Conservation (phyloP, 768 basidiomycete species). For the Harrya chromipes region DNA sequence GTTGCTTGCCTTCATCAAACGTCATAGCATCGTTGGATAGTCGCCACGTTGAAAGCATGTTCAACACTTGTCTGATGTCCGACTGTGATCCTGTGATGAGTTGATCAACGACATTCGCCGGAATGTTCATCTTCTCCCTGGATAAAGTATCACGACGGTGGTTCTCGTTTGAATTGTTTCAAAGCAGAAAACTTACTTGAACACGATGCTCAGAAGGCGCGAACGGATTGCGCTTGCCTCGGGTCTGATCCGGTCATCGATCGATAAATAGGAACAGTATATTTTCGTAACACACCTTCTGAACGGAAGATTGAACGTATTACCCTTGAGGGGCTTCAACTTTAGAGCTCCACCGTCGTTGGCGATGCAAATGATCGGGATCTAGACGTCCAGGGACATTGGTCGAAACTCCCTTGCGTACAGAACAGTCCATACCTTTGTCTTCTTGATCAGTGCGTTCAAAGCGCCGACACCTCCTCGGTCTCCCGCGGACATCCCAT, state of each 20-base stretch:
- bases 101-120: constrained; percentile 88
- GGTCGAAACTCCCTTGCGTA: background rate
- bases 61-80: constrained; percentile 95
- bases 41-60: constrained; percentile 98
- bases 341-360: constrained; percentile 89
- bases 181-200: constrained; percentile 60
- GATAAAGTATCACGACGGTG: background rate
- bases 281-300: constrained; percentile 50
- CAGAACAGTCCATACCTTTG: constrained; percentile 50
- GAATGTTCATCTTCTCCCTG: constrained; percentile 93
- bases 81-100: constrained; percentile 87
- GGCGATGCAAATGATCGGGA: constrained; percentile 97
- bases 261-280: background rate
- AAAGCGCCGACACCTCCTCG: constrained; percentile 94
- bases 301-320: constrained; percentile 76
- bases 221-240: constrained; percentile 75
- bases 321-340: constrained; percentile 76
- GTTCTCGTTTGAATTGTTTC: no score
- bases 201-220: constrained; percentile 81
- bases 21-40: constrained; percentile 77
- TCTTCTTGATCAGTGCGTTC: constrained; percentile 89
- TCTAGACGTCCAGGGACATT: constrained; percentile 39
- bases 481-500: constrained; percentile 98
- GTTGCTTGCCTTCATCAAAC: constrained; percentile 87
- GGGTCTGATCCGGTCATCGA: constrained; percentile 50